Conservation (phyloP, 441 rosid species). For the Breynia disticha region DNA sequence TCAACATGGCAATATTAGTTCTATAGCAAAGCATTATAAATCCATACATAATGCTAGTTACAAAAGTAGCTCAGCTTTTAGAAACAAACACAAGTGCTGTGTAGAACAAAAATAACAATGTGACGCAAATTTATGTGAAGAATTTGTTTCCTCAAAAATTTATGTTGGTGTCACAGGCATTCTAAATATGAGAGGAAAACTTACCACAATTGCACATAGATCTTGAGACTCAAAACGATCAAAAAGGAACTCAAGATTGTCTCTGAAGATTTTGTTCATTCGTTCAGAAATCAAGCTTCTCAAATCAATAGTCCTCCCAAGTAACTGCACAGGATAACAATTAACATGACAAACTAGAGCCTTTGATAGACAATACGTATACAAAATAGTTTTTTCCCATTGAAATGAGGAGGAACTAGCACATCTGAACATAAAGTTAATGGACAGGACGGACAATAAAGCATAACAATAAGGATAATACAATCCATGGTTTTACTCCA, state of each 20-base stretch:
- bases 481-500: no score
- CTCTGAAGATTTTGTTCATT: constrained; percentile 93
- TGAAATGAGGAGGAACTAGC: background rate
- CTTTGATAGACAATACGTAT: background rate
- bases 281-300: constrained; percentile 86
- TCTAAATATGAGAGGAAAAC: constrained; percentile 6
- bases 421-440: no score
- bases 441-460: no score
- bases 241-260: constrained; percentile 93
- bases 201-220: constrained; percentile 89
- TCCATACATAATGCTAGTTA: no score
- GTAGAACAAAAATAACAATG: background rate
- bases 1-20: no score
- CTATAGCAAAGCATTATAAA: no score
- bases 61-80: no score
- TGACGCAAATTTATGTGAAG: background rate
- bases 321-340: constrained; percentile 48
- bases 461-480: no score
- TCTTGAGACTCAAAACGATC: constrained; percentile 98
- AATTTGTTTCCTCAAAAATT: background rate
- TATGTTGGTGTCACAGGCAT: background rate
- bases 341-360: constrained; percentile 9
- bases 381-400: background rate
- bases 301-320: constrained; percentile 89
- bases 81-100: background rate